These are phyloP conservation scores for Xerocomus spinulosus DNA, from an alignment of 768 basidiomycete genomes.

Conservation along the genomic window DNA sequence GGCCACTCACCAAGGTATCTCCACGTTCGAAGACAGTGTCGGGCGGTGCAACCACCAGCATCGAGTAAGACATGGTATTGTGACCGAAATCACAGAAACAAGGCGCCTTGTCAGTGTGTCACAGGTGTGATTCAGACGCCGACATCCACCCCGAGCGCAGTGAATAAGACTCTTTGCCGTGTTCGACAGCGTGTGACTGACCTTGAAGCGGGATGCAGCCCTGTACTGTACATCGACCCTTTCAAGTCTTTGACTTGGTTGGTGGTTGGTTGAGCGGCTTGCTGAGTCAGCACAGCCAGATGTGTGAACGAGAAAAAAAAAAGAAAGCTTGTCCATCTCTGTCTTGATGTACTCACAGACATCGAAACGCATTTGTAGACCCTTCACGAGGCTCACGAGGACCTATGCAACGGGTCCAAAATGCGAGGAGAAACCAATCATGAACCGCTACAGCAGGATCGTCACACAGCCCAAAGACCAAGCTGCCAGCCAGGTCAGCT, in stretches of 20 bases:
- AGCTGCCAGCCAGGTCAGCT: conserved; percentile 81
- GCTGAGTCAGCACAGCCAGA: conserved; percentile 8
- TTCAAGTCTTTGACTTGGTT: too few relatives aligned
- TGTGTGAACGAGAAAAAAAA: background rate
- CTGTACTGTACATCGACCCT: too few relatives aligned
- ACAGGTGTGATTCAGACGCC: background rate
- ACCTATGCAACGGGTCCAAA: conserved; percentile 34
- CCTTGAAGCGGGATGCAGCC: too few relatives aligned
- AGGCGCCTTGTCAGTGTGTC: background rate
- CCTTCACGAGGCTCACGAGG: conserved; percentile 27
- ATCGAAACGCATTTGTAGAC: conserved; percentile 15
- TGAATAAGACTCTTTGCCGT: too few relatives aligned
- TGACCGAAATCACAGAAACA: background rate
- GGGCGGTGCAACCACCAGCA: too few relatives aligned
- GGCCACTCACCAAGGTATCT: conserved; percentile 8
- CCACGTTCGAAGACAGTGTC: too few relatives aligned
- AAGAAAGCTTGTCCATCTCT: background rate
- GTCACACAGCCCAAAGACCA: conserved; percentile 93
- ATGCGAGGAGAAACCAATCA: conserved; percentile 40
- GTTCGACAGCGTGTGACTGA: too few relatives aligned
- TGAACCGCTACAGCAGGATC: conserved; percentile 71
- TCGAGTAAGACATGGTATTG: too few relatives aligned
- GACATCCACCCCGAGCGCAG: background rate
- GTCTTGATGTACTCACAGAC: conserved; percentile 17
- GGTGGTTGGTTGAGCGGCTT: too few relatives aligned